Evolutionary conservation across 371 early-diverging fungal genomes (phyloP).

Genomic region (Haplosporangium sp.): DNA sequence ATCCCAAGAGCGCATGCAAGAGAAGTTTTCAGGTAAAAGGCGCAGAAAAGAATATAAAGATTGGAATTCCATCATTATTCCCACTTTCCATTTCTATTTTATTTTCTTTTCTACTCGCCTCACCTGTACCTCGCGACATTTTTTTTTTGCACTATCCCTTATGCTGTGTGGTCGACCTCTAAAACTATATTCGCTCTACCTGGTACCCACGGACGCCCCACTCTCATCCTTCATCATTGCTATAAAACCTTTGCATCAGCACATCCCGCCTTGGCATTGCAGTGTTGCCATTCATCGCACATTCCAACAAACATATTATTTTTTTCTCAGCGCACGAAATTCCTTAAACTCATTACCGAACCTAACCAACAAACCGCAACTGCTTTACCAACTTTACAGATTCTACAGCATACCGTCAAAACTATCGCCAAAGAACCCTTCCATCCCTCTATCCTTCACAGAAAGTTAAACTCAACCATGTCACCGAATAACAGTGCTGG

Average conservation of each 20-base stretch:
- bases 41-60: constrained; percentile 33
- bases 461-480: constrained; percentile 10
- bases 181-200: no score
- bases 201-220: no score
- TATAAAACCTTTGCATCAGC: neutral
- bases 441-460: neutral
- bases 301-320: neutral
- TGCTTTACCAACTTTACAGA: no score
- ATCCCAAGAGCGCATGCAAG: neutral
- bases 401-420: neutral
- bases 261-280: neutral
- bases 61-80: constrained; percentile 33
- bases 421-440: neutral
- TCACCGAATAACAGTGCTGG: constrained; percentile 30
- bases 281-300: no score
- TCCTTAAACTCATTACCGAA: constrained; percentile 13
- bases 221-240: neutral
- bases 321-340: constrained; percentile 1
- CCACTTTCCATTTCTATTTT: constrained; percentile 3
- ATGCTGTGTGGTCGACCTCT: no score
- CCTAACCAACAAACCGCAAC: constrained; percentile 10
- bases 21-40: neutral
- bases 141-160: no score
- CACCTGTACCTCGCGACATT: no score
- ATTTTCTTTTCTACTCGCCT: constrained; percentile 5